Base-by-base conservation (phyloP, 1,139 yeast genomes). In the Candida buenavistaensis region DNA sequence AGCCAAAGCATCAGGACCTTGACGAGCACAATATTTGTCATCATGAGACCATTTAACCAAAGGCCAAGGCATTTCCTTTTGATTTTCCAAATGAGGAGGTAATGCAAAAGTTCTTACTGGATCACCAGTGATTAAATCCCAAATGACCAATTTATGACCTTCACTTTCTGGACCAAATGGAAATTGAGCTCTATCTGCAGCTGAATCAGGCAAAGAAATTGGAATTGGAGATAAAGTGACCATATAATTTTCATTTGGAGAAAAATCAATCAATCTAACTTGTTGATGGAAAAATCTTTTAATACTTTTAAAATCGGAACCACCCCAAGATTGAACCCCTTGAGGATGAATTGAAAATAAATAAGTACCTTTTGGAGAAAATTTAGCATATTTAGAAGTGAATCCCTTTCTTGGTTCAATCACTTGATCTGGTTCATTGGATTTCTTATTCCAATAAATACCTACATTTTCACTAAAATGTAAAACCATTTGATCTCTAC, bases 241-340 rank as follows among this genome's bases (percentile, higher is more conserved):
- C 64, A 94, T 71, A 58, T 74, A 94, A 53, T 81, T 84, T 64
- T 94, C 98, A 54, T 80, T 81, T 40, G 97, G 97, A 24, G 97
- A 89, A 52, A 92, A 86, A 59, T 90, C 96, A 42, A 92, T 75
- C 48, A 89, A 77, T 59, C 95, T 80, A 34, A 89, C 97, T 55
- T 87, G 89, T 45, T 88, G 89, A 60, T 94, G 99, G 45, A 82
- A 75, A 57, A 86, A 88, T 62, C 89, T 83, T 51, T 76, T 80
- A 49, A 89, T 70, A 52, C 86, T 77, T 46, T 75, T 77, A 59
- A 89, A 89, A 30, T 78, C 74, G 34, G 78, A 77, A 44, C 97
- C 97, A 57, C 97, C 98, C 95, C 97, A 92, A 23, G 94, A 77
- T 60, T 89, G 95, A 38, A 89, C 80, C 70, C 98, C 98, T 65